Evolutionary conservation across 805 yeast species (phyloP).

Genomic region (Kodamaea kakaduensis): DNA sequence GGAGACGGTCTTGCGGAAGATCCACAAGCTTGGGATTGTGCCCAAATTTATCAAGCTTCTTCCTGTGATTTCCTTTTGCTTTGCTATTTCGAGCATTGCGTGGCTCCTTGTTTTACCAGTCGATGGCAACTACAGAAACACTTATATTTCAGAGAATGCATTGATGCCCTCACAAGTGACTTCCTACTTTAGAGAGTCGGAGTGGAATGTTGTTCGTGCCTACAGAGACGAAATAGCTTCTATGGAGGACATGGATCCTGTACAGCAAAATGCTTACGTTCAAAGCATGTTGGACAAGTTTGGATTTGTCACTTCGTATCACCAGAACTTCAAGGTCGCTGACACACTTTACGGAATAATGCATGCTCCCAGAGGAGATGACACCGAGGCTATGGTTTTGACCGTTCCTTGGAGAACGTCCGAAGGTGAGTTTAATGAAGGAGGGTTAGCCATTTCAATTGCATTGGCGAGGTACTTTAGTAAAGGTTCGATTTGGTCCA

Average conservation of each 20-base stretch:
- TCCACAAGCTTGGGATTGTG: slow-evolving; percentile 37
- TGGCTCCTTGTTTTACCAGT: slow-evolving; percentile 64
- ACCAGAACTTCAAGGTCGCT: slow-evolving; percentile 40
- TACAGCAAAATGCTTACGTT: slow-evolving; percentile 44
- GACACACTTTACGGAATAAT: slow-evolving; percentile 67
- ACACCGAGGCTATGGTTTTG: slow-evolving; percentile 89
- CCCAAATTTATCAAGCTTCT: slow-evolving; percentile 32
- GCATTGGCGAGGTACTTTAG: slow-evolving; percentile 77
- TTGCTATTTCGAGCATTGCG: slow-evolving; percentile 31
- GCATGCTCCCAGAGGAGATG: slow-evolving; percentile 94
- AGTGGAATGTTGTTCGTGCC: slow-evolving; percentile 90
- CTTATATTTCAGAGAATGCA: slow-evolving; percentile 94
- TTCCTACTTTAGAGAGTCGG: slow-evolving; percentile 86
- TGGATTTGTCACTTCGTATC: slow-evolving; percentile 60
- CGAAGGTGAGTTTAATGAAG: slow-evolving; percentile 63
- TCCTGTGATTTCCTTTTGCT: slow-evolving; percentile 31
- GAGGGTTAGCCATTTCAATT: slow-evolving; percentile 72
- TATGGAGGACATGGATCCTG: slow-evolving; percentile 28
- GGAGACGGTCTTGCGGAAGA: slow-evolving; percentile 35
- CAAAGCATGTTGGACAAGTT: slow-evolving; percentile 61
- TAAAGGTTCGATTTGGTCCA: slow-evolving; percentile 92
- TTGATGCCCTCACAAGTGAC: slow-evolving; percentile 95
- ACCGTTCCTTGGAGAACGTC: slow-evolving; percentile 83
- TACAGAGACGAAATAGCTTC: slow-evolving; percentile 57
- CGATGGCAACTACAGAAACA: slow-evolving; percentile 75